Percentiles rank a stretch among this genome's conserved stretches.
Conservation (phyloP, 805 yeast genomes). For the Candida quercuum region DNA sequence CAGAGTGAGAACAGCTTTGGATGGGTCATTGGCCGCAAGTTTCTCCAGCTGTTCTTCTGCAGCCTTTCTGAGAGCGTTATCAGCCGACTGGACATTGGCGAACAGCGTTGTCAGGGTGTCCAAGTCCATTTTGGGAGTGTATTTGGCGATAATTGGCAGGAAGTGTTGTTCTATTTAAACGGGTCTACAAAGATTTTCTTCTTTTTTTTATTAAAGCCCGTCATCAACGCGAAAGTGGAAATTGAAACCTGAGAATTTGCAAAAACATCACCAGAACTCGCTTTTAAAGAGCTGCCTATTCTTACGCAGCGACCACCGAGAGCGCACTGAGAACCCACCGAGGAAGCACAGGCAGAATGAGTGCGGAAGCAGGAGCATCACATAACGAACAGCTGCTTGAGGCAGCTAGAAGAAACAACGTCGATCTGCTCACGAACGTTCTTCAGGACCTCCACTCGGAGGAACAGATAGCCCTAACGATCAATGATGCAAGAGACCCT, state of each 20-base stretch:
- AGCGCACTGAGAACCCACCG: not conserved
- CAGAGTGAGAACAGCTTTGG: conserved; percentile 37
- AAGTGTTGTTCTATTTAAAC: not conserved
- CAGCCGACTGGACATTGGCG: conserved; percentile 7
- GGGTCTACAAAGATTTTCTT: no score
- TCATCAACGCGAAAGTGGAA: no score
- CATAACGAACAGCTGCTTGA: conserved; percentile 77
- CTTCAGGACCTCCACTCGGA: conserved; percentile 31
- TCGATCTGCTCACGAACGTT: conserved; percentile 61
- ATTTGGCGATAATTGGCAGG: no score
- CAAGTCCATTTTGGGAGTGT: conserved; percentile 1
- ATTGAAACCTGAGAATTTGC: no score
- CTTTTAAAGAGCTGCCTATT: not conserved
- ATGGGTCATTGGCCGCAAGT: conserved; percentile 42
- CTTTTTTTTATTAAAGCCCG: no score
- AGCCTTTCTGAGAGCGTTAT: conserved; percentile 38
- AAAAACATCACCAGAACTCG: not conserved
- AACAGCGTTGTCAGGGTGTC: not conserved
- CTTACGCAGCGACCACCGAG: not conserved
- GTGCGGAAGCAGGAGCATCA: conserved; percentile 60
- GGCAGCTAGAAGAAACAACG: conserved; percentile 83
- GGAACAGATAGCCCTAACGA: conserved; percentile 36
- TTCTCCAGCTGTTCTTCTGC: conserved; percentile 48
- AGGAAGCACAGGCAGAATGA: conserved; percentile 5
- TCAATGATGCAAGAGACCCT: conserved; percentile 71